These are phyloP conservation scores for Aquilaria agallochum DNA, from an alignment of 441 rosid species.

Conservation along the genomic window DNA sequence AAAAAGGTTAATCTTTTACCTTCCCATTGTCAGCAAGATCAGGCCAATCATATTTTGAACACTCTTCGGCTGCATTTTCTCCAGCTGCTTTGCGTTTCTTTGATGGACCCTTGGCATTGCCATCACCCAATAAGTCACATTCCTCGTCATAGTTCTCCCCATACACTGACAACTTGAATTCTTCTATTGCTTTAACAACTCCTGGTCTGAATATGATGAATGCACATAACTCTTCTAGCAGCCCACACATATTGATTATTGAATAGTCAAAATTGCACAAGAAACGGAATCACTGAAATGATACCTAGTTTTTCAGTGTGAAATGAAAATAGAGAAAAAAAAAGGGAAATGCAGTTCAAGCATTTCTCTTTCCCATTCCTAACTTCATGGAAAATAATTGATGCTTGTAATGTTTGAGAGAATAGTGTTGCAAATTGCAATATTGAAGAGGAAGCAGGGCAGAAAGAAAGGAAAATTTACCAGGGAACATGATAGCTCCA, in stretches of 20 bases:
- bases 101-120: conserved; percentile 42
- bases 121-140: conserved; percentile 31
- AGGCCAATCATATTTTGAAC: conserved; percentile 56
- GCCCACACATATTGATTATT: no score
- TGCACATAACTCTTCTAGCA: not conserved
- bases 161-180: conserved; percentile 68
- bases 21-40: conserved; percentile 76
- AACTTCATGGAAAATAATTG: no score
- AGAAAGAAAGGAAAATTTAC: no score
- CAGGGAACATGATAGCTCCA: no score
- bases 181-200: conserved; percentile 62
- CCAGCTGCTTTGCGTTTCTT: conserved; percentile 63
- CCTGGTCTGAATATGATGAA: conserved; percentile 42
- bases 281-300: not conserved
- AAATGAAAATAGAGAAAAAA: no score
- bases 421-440: no score
- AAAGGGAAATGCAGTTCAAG: no score
- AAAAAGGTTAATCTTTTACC: conserved; percentile 34
- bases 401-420: no score
- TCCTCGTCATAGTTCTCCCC: conserved; percentile 63
- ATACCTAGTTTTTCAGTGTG: no score
- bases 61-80: conserved; percentile 42
- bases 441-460: no score
- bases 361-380: no score
- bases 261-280: not conserved